Base-by-base conservation (phyloP, 78 protist genomes). In the Dictyostelium capitatum region DNA sequence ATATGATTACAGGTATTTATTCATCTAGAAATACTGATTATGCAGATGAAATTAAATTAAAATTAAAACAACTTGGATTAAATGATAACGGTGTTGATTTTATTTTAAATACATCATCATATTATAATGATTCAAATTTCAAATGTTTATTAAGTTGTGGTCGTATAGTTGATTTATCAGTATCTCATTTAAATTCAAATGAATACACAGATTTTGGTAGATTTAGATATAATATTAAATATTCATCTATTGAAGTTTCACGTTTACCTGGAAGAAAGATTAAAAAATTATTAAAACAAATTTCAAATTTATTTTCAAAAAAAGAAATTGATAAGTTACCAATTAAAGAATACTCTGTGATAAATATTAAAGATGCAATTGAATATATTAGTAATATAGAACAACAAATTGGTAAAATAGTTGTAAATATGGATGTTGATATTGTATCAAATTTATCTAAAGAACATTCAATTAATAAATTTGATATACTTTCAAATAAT, bases 361-460 rank as follows among this genome's bases (percentile, higher is more conserved):
- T 2, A 7, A 25, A 67, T 37, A 30, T 67, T 30, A 25, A 37
- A 37, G 1, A 67, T 7, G 75, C 75, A 7, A 67, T 67, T 14
- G 75, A 67, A 67, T 6, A 14, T 67, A 67, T 67, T 30, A 56
- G 28, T 56, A 70, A 83, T n/a, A n/a, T n/a, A 25, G 14, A 54
- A 37, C 11, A 59, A 59, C 69, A 19, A 0, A 59, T 59, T 59
- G 69, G 69, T n/a, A 59, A 59, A 59, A n/a, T 59, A 6, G 15
- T 19, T 17, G 90, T 83, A 5, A 64, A 83, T 12, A 48, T 54
- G 1, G 67, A 69, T 59, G 15, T 8, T 51, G 56, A 51, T 4
- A 12, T 51, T 51, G 10, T 51, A 51, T 14, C 56, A 14, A 8
- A 8, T 51, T 12, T 51, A 30, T 32, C 17, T 30, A 46, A 25